These are phyloP conservation scores for Cryptococcus sp. DNA, from an alignment of 1,284 basidiomycete genomes.

Conservation along the genomic window DNA sequence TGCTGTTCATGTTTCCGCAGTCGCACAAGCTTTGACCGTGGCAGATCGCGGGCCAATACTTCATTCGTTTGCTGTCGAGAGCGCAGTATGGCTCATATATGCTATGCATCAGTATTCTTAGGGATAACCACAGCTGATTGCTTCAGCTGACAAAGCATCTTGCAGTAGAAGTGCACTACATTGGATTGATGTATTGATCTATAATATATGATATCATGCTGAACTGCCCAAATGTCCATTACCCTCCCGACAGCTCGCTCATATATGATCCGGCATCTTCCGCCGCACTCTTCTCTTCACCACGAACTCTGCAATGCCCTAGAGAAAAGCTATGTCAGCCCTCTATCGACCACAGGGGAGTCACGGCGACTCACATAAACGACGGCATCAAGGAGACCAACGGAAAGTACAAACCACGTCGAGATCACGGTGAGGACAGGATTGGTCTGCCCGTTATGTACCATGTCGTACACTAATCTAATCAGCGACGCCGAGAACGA, in stretches of 20 bases:
- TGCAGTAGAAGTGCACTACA: no score
- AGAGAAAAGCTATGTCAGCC: not conserved
- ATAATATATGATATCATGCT: not conserved
- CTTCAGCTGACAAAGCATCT: no score
- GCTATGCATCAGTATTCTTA: no score
- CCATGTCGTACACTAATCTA: slow-evolving; percentile 47
- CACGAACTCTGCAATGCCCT: slow-evolving; percentile 47
- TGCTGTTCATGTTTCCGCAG: no score
- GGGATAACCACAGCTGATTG: no score
- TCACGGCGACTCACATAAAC: slow-evolving; percentile 40
- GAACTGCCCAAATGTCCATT: no score
- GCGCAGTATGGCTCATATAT: no score
- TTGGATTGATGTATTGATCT: not conserved
- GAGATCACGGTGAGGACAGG: slow-evolving; percentile 35
- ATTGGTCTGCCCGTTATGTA: slow-evolving; percentile 23
- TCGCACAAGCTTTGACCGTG: no score
- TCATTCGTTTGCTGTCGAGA: no score
- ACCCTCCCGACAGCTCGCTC: no score
- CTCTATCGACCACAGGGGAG: not conserved
- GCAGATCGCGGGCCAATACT: no score
- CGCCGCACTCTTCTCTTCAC: slow-evolving; percentile 42
- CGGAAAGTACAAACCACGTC: slow-evolving; percentile 42
- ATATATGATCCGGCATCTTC: slow-evolving; percentile 37
- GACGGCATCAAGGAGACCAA: slow-evolving; percentile 43
- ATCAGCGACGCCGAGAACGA: slow-evolving; percentile 46